Evolutionary conservation across 2,329 filamentous ascomycete species (phyloP).

Genomic region (Daldinia sp.): DNA sequence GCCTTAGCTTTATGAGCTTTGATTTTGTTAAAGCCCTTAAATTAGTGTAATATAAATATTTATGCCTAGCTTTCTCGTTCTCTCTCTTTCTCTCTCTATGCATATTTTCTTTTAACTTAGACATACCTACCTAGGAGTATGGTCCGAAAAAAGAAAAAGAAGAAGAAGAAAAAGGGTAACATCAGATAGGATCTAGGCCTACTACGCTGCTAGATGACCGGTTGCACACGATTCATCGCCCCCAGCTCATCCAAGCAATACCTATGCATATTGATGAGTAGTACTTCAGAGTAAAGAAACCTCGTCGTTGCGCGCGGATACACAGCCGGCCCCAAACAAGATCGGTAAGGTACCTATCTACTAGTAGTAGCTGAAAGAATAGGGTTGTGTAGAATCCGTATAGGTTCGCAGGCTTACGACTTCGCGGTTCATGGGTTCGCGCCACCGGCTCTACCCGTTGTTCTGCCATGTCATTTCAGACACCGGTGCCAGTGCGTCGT

Average conservation of each 20-base stretch:
- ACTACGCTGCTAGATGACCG: background rate
- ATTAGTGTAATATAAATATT: background rate
- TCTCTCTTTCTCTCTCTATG: too few species aligned
- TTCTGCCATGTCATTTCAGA: conserved; percentile 43
- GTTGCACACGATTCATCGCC: conserved; percentile 1
- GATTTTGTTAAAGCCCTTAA: background rate
- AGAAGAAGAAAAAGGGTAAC: background rate
- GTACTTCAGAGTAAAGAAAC: background rate
- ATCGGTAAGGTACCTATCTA: background rate
- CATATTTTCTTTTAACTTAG: background rate
- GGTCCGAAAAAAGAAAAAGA: background rate
- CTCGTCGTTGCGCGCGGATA: background rate
- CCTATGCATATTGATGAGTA: background rate
- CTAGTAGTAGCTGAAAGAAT: background rate
- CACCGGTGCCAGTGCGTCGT: conserved; percentile 36
- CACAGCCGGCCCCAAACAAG: background rate
- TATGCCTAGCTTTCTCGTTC: background rate
- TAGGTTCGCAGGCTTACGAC: conserved; percentile 28
- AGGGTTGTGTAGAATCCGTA: background rate
- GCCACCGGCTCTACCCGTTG: conserved; percentile 29
- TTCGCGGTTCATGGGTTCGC: conserved; percentile 19
- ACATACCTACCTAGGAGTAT: background rate
- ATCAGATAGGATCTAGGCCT: background rate
- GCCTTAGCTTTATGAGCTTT: background rate
- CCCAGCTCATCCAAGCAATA: background rate